Evolutionary conservation across 2,329 filamentous ascomycete species (phyloP), one percentile per base, ranked within the genome.

Genomic region (Diaporthe capsici): DNA sequence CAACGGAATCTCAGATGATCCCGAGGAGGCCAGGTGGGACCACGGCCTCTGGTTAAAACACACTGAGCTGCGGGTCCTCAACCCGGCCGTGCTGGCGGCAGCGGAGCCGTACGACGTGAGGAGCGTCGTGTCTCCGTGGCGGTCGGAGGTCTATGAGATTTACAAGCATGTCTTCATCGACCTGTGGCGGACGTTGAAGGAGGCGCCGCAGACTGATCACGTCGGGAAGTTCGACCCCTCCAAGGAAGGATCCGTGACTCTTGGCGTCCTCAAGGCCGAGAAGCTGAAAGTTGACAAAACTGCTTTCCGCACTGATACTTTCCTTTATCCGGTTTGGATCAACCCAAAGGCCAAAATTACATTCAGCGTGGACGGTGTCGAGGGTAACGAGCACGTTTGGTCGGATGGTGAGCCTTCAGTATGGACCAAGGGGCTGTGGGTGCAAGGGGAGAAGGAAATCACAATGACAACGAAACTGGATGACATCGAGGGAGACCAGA

Each of bases 141-240:
- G 76, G 31, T 72, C 72, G 13, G 73, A 73, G 58, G 74, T 78
- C 15, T 77, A 78, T 55, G 57, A 67, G 15, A 53, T 74, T 34
- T 78, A 77, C 60, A 76, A 75, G 22, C 75, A 78, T 34, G 51
- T 78, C 44, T 78, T 78, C 47, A 71, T 51, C n/a, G 76, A 77
- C 58, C 57, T 77, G 39, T 78, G 77, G 70, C 67, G 75, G 39
- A 37, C 39, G 44, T 42, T 78, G n/a, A 63, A 68, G 34, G 63
- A 37, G 49, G 49, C 37, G 22, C 34, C 39, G 31, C 44, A 39
- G 31, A 49, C n/a, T 6, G 65, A 22, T 34, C 49, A 71, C 2
- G 44, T 75, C 34, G 76, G 74, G 12, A 20, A 61, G 58, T 77
- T 77, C 39, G 75, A 75, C 47, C 74, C 76, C 58, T 58, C 68